Evolutionary conservation across 306 rosid genomes (phyloP).

Genomic region (Cucumis hystrix): DNA sequence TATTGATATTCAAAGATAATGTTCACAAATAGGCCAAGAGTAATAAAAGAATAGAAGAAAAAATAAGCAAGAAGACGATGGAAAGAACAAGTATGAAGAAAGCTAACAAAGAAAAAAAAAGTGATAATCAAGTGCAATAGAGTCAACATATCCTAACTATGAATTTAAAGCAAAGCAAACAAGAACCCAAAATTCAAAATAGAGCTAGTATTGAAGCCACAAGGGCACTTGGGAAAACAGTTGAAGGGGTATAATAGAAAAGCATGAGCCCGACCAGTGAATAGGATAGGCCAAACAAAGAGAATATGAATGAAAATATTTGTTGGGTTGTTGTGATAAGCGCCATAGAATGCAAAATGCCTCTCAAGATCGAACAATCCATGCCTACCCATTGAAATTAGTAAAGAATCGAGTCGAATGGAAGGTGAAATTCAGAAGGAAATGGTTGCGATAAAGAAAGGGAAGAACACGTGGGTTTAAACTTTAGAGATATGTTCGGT

Average conservation of each 20-base stretch:
- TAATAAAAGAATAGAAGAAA: no score
- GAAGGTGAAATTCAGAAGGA: neutral
- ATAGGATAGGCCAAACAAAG: constrained; percentile 74
- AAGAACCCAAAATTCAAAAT: constrained; percentile 49
- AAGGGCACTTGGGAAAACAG: constrained; percentile 27
- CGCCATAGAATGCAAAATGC: constrained; percentile 66
- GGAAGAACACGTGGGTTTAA: neutral
- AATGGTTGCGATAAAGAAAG: neutral
- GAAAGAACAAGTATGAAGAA: no score
- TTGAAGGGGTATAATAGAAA: constrained; percentile 52
- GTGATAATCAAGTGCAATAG: no score
- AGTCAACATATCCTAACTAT: no score
- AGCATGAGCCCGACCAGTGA: constrained; percentile 46
- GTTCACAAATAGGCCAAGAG: no score
- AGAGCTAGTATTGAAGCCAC: constrained; percentile 20
- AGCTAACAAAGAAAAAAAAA: no score
- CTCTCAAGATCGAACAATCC: constrained; percentile 64
- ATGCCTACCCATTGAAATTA: constrained; percentile 23
- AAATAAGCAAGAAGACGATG: no score
- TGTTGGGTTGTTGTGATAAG: constrained; percentile 56
- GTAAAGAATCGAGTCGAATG: neutral
- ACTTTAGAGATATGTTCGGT: neutral
- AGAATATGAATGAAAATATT: constrained; percentile 51
- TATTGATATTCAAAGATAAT: no score
- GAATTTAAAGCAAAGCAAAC: constrained; percentile 30